Percentiles rank a stretch among this genome's conserved stretches.
Evolutionary conservation across 106 monocot genomes (phyloP).

Genomic region (Alisma plantagoaquatica): DNA sequence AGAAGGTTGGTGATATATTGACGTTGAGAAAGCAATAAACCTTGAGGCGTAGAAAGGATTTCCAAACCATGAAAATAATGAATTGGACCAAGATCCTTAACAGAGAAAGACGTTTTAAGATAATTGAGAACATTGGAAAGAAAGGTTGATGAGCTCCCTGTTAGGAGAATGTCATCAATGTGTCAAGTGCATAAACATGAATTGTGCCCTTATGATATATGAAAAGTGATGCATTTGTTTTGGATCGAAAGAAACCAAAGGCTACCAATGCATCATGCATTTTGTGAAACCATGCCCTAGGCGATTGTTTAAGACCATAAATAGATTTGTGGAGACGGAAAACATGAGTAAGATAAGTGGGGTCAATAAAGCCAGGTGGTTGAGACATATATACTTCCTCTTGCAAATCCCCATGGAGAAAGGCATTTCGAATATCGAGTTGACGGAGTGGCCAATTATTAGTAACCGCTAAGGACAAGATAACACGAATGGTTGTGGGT

Average conservation of each 20-base stretch:
- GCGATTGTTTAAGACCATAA: neutral
- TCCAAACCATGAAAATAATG: neutral
- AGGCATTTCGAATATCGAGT: neutral
- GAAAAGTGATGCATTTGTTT: neutral
- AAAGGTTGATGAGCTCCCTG: too few relatives aligned
- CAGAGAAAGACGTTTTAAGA: neutral
- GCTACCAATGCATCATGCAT: neutral
- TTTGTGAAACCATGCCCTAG: neutral
- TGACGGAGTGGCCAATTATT: too few relatives aligned
- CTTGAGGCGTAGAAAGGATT: neutral
- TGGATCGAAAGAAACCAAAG: neutral
- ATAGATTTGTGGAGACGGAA: neutral
- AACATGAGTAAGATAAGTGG: neutral
- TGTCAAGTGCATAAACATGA: neutral
- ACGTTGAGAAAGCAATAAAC: neutral
- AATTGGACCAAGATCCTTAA: neutral
- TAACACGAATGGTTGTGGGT: too few relatives aligned
- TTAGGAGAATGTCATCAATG: conserved; percentile 1
- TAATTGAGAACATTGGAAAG: neutral
- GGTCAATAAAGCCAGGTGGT: neutral
- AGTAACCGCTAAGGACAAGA: too few relatives aligned
- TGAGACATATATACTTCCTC: too few relatives aligned
- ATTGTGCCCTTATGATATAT: neutral
- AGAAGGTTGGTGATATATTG: neutral
- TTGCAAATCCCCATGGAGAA: neutral